Base-by-base conservation (phyloP, 2,329 filamentous ascomycete genomes). In the Epichloe aotearoae region DNA sequence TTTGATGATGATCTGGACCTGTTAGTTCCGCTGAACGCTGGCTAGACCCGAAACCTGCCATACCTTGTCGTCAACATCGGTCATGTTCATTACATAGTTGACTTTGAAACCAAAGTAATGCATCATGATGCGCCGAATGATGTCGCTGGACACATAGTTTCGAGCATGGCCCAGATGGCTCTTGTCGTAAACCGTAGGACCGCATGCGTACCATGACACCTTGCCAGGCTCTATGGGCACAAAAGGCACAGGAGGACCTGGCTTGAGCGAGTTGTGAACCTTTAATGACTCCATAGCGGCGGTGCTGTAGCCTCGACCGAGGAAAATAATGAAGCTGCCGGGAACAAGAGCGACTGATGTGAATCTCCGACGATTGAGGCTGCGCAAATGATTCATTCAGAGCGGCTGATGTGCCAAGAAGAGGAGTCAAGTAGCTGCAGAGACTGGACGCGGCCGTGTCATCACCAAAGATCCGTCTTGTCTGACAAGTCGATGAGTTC, bases 81-180 rank as follows among this genome's bases (percentile, higher is more conserved):
- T 95, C 55, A 93, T 88, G 69, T 95, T 95, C 84, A 94, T 93
- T 57, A 95, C 86, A 69, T 94, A 95, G 53, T 83, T 80, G 57
- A 95, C 80, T 41, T 88, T 73, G 66, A 86, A 93, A 54, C 81
- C 80, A 65, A 95, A 94, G 68, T 93, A 91, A 65, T 91, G 82
- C 61, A 78, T 74, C 66, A 95, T 69, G 59, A 95, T 87, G 60
- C 89, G 82, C 54, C 89, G 79, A 58, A 95, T 82, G 56, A 95
- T 89, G 66, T 95, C 89, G 44, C 87, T 91, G 47, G 84, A 87
- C 55, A 95, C 86, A 77, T 95, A 95, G 70, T 95, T 95, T 58
- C 88, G 76, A 33, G 87, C 88, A 67, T 95, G 88, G 33, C 88
- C 84, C 44, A 91, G 68, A 71, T 91, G 87, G 55, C 83, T 79